Percentiles rank a stretch among this genome's conserved stretches.
Conservation (phyloP, 2,329 filamentous ascomycete genomes). For the Botrytis fragariae region DNA sequence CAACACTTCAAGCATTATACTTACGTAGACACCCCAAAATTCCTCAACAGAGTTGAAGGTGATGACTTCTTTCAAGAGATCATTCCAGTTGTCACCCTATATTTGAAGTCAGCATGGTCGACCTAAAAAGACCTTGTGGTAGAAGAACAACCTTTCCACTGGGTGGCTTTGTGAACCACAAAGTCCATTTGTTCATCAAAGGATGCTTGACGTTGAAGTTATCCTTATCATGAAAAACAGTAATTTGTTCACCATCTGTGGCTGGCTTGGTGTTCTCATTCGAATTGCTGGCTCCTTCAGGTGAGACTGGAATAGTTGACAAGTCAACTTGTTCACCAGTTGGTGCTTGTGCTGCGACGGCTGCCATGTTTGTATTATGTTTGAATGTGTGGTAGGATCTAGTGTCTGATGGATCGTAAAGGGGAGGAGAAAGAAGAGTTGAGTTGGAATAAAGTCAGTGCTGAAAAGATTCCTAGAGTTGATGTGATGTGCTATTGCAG, state of each 20-base stretch:
- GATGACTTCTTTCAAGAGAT: slow-evolving; percentile 96
- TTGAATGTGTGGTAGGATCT: slow-evolving; percentile 2
- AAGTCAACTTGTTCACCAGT: slow-evolving; percentile 56
- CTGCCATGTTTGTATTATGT: slow-evolving; percentile 30
- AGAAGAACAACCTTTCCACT: slow-evolving; percentile 74
- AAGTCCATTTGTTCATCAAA: slow-evolving; percentile 94
- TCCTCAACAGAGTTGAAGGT: slow-evolving; percentile 98
- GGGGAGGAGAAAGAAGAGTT: background rate
- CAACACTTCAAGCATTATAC: slow-evolving; percentile 40
- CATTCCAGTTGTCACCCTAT: slow-evolving; percentile 97
- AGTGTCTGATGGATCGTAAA: slow-evolving; percentile 13
- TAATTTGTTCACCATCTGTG: slow-evolving; percentile 65
- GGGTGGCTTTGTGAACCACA: slow-evolving; percentile 99
- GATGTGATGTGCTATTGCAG: slow-evolving; percentile 18
- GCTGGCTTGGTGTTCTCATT: slow-evolving; percentile 44
- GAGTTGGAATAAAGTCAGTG: slow-evolving; percentile 1
- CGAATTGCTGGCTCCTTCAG: slow-evolving; percentile 57
- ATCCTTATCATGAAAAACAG: slow-evolving; percentile 96
- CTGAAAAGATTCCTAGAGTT: slow-evolving; percentile 5
- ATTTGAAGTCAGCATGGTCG: slow-evolving; percentile 25
- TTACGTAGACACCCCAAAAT: slow-evolving; percentile 98
- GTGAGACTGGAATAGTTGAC: slow-evolving; percentile 66
- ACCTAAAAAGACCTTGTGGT: background rate
- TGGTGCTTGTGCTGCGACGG: slow-evolving; percentile 29
- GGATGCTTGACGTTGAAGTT: slow-evolving; percentile 99